Evolutionary conservation across 2,329 filamentous ascomycete species (phyloP).

Genomic region (Ophiobolus disseminans): DNA sequence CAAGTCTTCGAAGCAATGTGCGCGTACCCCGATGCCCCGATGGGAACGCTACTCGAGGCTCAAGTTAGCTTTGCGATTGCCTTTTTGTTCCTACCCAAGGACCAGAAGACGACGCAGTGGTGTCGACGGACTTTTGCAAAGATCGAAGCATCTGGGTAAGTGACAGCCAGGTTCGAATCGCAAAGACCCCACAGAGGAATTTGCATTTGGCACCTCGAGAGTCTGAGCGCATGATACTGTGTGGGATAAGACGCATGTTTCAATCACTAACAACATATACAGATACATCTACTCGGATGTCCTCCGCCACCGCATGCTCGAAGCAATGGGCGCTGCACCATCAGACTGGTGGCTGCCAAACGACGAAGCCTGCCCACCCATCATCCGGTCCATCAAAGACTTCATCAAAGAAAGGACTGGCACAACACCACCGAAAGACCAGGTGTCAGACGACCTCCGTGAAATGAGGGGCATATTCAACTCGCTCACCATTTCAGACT

Average conservation of each 20-base stretch:
- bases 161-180: slow-evolving; percentile 16
- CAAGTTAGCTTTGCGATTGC: slow-evolving; percentile 80
- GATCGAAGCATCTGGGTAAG: slow-evolving; percentile 81
- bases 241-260: not conserved
- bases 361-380: slow-evolving; percentile 74
- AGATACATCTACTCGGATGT: slow-evolving; percentile 85
- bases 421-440: slow-evolving; percentile 59
- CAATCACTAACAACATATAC: slow-evolving; percentile 12
- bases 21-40: slow-evolving; percentile 72
- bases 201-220: too few species aligned
- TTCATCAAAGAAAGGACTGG: slow-evolving; percentile 87
- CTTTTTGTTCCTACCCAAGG: slow-evolving; percentile 78
- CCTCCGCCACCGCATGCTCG: slow-evolving; percentile 76
- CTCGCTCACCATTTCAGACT: slow-evolving; percentile 48
- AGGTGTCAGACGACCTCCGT: slow-evolving; percentile 68
- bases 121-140: slow-evolving; percentile 77
- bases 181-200: not conserved
- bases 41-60: slow-evolving; percentile 73
- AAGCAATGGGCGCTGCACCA: slow-evolving; percentile 75
- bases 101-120: slow-evolving; percentile 78
- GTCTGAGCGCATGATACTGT: too few species aligned
- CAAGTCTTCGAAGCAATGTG: slow-evolving; percentile 82
- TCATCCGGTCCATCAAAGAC: slow-evolving; percentile 77
- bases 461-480: slow-evolving; percentile 75
- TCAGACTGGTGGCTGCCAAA: slow-evolving; percentile 90